Evolutionary conservation across 345 rosid genomes (phyloP).

Genomic region (Erysimum cheiranthoides): DNA sequence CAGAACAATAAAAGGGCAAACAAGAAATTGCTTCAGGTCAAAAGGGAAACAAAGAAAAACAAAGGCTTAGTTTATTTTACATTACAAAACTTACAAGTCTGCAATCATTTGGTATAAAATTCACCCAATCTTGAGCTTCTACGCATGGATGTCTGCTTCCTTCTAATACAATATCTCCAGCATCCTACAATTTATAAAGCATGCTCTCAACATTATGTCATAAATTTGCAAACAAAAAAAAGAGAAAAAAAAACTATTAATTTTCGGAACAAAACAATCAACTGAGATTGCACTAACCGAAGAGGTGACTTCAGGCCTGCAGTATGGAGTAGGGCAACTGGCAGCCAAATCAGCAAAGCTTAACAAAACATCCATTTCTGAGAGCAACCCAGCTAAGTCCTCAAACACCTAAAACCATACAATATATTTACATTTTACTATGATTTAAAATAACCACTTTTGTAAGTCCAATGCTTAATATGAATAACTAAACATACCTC

Average conservation of each 20-base stretch:
- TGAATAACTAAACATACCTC: conserved; percentile 59
- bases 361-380: conserved; percentile 93
- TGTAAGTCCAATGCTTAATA: neutral
- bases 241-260: neutral
- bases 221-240: neutral
- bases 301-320: conserved; percentile 86
- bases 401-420: conserved; percentile 73
- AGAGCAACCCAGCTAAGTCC: conserved; percentile 70
- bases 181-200: conserved; percentile 59
- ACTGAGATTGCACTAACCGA: conserved; percentile 55
- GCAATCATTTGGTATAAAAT: conserved; percentile 98
- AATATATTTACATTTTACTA: conserved; percentile 9
- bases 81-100: conserved; percentile 71
- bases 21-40: conserved; percentile 28
- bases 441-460: conserved; percentile 5
- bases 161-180: conserved; percentile 81
- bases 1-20: conserved; percentile 39
- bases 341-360: conserved; percentile 97
- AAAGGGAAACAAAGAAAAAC: conserved; percentile 34
- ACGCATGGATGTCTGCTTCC: conserved; percentile 98
- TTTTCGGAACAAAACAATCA: conserved; percentile 6
- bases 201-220: neutral
- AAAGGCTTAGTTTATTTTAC: conserved; percentile 12
- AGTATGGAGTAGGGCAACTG: conserved; percentile 87
- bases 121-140: conserved; percentile 99